A percentile compares a stretch with the other conserved stretches of the same genome.
Conservation (phyloP, 73 alveolate species). For the Effrenium voratum region DNA sequence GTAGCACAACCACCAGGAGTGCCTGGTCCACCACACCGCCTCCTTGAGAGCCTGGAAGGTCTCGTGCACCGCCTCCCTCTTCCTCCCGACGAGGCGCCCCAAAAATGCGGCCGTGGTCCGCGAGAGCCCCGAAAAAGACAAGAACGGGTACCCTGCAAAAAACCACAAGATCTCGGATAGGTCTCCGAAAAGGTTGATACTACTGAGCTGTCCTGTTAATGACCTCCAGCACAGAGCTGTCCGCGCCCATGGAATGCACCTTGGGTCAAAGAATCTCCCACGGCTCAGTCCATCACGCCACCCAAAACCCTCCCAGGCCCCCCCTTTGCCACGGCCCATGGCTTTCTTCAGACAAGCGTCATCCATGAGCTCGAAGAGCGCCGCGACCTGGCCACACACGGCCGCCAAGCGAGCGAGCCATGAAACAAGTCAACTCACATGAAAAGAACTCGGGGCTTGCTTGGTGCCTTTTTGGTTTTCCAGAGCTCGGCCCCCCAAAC, state of each 20-base stretch:
- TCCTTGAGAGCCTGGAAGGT: conserved; percentile 79
- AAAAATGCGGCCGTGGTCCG: background rate
- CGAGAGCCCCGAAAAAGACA: no score
- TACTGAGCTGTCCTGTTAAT: conserved; percentile 28
- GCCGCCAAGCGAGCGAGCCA: conserved; percentile 53
- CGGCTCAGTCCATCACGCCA: background rate
- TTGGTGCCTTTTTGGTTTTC: background rate
- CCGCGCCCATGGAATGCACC: conserved; percentile 41
- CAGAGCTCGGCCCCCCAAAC: background rate
- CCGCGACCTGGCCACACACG: conserved; percentile 17
- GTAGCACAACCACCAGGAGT: no score
- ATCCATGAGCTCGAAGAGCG: conserved; percentile 78
- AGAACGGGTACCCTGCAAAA: background rate
- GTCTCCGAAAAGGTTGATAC: no score
- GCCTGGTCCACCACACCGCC: conserved; percentile 84
- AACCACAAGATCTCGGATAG: background rate
- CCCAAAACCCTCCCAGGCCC: no score
- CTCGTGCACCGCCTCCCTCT: conserved; percentile 83
- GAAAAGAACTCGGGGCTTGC: background rate
- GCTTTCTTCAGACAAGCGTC: background rate
- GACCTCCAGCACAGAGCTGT: conserved; percentile 58
- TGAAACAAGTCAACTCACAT: conserved; percentile 25
- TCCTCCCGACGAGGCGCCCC: conserved; percentile 22
- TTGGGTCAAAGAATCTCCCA: background rate
- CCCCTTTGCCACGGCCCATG: background rate